phyloP scores from a whole-genome alignment of 805 yeast genomes.

The Metschnikowia kofuensis region DNA sequence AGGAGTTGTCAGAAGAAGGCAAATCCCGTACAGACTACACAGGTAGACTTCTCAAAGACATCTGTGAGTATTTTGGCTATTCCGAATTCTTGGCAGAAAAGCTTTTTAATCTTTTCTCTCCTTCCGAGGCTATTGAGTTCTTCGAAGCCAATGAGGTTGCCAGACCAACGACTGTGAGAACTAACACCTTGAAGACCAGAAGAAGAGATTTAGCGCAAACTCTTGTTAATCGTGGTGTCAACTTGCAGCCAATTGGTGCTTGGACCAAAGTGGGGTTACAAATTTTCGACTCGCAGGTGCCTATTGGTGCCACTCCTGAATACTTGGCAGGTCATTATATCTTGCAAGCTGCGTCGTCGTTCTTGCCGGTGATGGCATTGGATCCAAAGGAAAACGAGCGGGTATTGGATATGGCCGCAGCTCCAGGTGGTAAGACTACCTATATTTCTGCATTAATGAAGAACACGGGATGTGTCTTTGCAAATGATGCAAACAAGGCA shows the following conservation, averaged over 20 bases:
- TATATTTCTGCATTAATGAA: conserved; percentile 95
- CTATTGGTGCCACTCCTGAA: conserved; percentile 99
- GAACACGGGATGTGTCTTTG: conserved; percentile 95
- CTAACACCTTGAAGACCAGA: conserved; percentile 93
- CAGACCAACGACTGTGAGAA: conserved; percentile 94
- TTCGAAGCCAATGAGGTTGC: conserved; percentile 98
- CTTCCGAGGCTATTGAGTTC: conserved; percentile 95
- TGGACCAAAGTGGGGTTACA: conserved; percentile 99
- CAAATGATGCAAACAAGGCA: conserved; percentile 94
- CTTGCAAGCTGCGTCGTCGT: conserved; percentile 97
- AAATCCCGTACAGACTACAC: conserved; percentile 80
- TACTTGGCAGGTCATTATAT: conserved; percentile 97
- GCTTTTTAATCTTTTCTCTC: conserved; percentile 85
- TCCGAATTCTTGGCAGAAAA: conserved; percentile 90
- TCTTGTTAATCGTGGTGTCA: conserved; percentile 93
- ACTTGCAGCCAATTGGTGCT: conserved; percentile 91
- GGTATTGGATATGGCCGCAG: conserved; percentile 97
- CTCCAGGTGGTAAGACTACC: conserved; percentile 99
- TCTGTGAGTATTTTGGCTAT: conserved; percentile 92
- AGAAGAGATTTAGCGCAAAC: conserved; percentile 95
- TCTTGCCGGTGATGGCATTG: conserved; percentile 95
- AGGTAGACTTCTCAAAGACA: conserved; percentile 76
- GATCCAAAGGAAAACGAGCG: conserved; percentile 98
- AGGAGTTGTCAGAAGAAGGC: conserved; percentile 78
- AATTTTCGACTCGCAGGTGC: conserved; percentile 97